Evolutionary conservation across 2,329 filamentous ascomycete genomes (phyloP), one percentile per base, ranked within the genome.

Genomic region (Penicillium digitatum): DNA sequence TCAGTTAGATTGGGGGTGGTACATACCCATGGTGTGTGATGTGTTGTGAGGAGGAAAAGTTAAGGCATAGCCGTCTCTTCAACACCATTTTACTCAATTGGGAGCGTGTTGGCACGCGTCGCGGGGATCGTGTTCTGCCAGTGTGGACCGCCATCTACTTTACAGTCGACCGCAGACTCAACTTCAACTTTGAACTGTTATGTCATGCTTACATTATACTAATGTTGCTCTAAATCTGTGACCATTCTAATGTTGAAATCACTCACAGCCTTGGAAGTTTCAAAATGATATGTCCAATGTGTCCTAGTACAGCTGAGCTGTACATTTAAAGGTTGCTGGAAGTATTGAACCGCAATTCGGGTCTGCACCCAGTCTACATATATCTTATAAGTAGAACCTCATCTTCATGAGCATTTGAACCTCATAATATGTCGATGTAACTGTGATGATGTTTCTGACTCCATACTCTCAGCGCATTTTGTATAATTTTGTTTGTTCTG

Each of bases 51-150:
- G 32, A 27, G 24, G 43, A 52, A 61, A 54, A 62, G 12, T 53
- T 22, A 48, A 48, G 37, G n/a, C 48, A 22, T 60, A 34, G 52
- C 26, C n/a, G 52, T 38, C 34, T 52, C 32, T 44, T 27, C 16
- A 45, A 43, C 52, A 56, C 60, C 64, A 74, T 72, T 69, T 74
- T 71, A 68, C 71, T 63, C 67, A 53, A 65, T 73, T 71, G 64
- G 66, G 72, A 72, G 71, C 70, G 70, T 70, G 72, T 72, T 61
- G 34, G 32, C 56, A 69, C 70, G 69, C 69, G 72, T 69, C 69
- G 69, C 66, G 64, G 62, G 62, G 67, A 52, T 44, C 51, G 51
- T 35, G 52, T 52, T 53, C 27, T 56, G 54, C 32, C 43, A 1
- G 2, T 3, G 0, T 2, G 16, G 20, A 43, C 44, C 52, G 44